phyloP scores from a whole-genome alignment of 805 yeast genomes.

The Priceomyces castillae region DNA sequence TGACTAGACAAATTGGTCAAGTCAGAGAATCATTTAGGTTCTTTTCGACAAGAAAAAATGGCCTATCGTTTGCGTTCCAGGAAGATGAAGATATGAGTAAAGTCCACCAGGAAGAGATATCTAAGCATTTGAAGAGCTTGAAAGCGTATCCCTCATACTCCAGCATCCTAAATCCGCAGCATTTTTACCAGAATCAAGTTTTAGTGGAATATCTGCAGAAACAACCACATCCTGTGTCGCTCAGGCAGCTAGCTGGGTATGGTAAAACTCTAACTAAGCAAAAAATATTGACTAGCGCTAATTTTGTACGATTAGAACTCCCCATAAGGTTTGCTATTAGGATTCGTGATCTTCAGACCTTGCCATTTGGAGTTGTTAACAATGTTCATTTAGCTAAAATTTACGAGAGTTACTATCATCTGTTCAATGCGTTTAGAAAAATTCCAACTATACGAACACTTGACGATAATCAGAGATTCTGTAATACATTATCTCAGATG shows the following conservation, averaged over 20 bases:
- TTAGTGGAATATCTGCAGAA: slow-evolving; percentile 60
- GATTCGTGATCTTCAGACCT: slow-evolving; percentile 69
- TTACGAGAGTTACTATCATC: slow-evolving; percentile 83
- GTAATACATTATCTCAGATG: slow-evolving; percentile 58
- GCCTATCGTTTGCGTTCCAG: no score
- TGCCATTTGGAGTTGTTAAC: slow-evolving; percentile 82
- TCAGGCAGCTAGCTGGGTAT: slow-evolving; percentile 87
- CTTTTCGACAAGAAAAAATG: no score
- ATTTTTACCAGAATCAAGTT: slow-evolving; percentile 80
- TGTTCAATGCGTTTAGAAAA: slow-evolving; percentile 81
- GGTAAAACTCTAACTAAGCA: slow-evolving; percentile 76
- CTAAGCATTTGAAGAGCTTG: slow-evolving; percentile 27
- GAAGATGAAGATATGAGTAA: slow-evolving; percentile 3
- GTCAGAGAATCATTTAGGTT: no score
- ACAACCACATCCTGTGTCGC: slow-evolving; percentile 82
- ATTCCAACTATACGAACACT: slow-evolving; percentile 64
- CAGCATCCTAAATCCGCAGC: slow-evolving; percentile 54
- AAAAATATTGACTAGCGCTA: slow-evolving; percentile 79
- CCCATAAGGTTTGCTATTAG: slow-evolving; percentile 83
- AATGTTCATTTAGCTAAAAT: slow-evolving; percentile 85
- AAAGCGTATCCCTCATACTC: slow-evolving; percentile 44
- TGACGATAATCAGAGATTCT: slow-evolving; percentile 73
- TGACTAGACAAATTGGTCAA: no score
- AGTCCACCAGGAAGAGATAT: slow-evolving; percentile 7
- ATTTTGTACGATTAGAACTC: slow-evolving; percentile 81